These are phyloP conservation scores for Vanilla planifolia DNA, from an alignment of 106 monocot genomes.

Conservation along the genomic window DNA sequence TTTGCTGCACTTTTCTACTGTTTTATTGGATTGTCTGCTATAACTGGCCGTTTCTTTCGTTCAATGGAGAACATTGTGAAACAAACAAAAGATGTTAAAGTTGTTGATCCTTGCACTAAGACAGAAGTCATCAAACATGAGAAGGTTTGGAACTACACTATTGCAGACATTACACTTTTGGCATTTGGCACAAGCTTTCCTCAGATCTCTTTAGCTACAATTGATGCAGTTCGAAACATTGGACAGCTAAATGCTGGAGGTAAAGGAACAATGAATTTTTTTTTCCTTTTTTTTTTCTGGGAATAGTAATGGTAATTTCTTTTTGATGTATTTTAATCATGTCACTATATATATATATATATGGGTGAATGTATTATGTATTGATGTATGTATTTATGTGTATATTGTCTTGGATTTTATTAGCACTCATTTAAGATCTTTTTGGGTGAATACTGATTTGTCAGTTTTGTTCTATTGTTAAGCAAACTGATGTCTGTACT, in stretches of 20 bases:
- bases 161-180: conserved; percentile 70
- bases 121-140: conserved; percentile 24
- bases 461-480: no score
- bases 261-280: conserved; percentile 9
- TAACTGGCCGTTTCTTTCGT: conserved; percentile 63
- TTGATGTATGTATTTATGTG: no score
- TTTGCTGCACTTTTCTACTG: conserved; percentile 59
- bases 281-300: no score
- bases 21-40: conserved; percentile 66
- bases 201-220: conserved; percentile 84
- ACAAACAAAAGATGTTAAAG: conserved; percentile 39
- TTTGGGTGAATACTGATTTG: no score
- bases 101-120: conserved; percentile 38
- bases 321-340: no score
- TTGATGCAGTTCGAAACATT: conserved; percentile 67
- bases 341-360: no score
- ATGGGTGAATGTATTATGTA: no score
- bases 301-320: no score
- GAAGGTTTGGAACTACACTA: conserved; percentile 71
- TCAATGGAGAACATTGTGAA: conserved; percentile 79
- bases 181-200: conserved; percentile 94
- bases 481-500: no score
- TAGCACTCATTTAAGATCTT: no score
- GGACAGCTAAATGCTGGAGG: conserved; percentile 79
- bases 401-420: no score